A percentile compares a stretch with the other conserved stretches of the same genome.
phyloP scores from a whole-genome alignment of 176 grass and related monocot genomes.

The Urochloa ruziziensis region DNA sequence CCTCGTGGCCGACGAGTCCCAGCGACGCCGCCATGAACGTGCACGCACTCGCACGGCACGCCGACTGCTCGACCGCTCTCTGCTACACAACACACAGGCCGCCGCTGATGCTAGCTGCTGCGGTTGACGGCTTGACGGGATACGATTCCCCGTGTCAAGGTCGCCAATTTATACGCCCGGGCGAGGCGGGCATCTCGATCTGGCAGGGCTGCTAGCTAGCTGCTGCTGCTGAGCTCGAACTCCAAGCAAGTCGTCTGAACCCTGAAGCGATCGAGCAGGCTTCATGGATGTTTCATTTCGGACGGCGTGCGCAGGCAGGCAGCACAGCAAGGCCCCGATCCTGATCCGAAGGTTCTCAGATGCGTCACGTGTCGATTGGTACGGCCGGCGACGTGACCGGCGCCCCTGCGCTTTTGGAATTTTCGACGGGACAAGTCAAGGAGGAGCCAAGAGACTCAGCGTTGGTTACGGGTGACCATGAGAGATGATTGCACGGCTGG shows the following conservation, averaged over 20 bases:
- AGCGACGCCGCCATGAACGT: slow-evolving; percentile 41
- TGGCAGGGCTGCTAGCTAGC: background rate
- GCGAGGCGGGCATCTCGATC: background rate
- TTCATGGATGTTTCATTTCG: slow-evolving; percentile 24
- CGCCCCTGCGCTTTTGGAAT: slow-evolving; percentile 19
- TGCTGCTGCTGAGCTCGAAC: background rate
- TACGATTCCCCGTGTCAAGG: slow-evolving; percentile 4
- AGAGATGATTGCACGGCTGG: background rate
- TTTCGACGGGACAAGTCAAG: slow-evolving; percentile 11
- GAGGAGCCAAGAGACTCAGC: background rate
- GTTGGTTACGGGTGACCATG: background rate
- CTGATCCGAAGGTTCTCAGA: slow-evolving; percentile 37
- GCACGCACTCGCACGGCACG: background rate
- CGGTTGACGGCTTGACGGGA: slow-evolving; percentile 14
- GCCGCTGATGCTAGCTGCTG: background rate
- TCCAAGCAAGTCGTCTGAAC: background rate
- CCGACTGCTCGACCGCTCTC: background rate
- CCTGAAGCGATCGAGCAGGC: background rate
- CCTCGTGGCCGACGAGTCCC: slow-evolving; percentile 23
- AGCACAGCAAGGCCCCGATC: background rate
- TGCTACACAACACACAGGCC: background rate
- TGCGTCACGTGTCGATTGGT: slow-evolving; percentile 27
- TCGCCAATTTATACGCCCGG: slow-evolving; percentile 33
- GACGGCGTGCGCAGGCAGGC: background rate
- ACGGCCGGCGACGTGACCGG: background rate